A percentile compares a stretch with the other conserved stretches of the same genome.
phyloP scores from a whole-genome alignment of 179 eudicot species.

The Heliamphora pulchella region DNA sequence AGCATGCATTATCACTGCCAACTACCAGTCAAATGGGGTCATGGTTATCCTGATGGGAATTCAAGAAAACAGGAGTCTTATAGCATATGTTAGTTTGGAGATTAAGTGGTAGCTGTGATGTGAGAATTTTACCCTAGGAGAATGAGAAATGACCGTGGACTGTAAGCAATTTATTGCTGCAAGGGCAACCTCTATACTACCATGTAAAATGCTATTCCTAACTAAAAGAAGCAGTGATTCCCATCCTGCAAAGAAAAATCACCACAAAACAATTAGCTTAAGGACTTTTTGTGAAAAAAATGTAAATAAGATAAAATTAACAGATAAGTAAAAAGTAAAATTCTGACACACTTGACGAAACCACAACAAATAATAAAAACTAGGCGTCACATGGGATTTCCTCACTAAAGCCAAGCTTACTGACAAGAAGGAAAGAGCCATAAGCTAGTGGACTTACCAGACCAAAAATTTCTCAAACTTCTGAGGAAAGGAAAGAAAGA shows the following conservation, averaged over 20 bases:
- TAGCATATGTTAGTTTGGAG: not conserved
- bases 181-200: conserved; percentile 95
- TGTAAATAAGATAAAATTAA: conserved; percentile 3
- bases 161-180: conserved; percentile 94
- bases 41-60: not conserved
- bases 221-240: conserved; percentile 69
- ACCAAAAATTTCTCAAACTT: conserved; percentile 72
- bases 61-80: not conserved
- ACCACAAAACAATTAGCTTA: conserved; percentile 4
- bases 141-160: conserved; percentile 77
- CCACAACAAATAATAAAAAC: no score
- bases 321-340: not conserved
- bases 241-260: conserved; percentile 69
- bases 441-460: conserved; percentile 59
- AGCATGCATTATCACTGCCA: not conserved
- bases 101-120: not conserved
- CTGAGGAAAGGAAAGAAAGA: conserved; percentile 80
- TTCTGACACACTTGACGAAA: no score
- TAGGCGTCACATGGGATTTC: no score
- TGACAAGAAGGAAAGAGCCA: no score
- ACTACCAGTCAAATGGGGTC: not conserved
- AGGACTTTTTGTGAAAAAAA: not conserved
- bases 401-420: no score
- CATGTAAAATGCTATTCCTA: conserved; percentile 60
- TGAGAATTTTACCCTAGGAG: conserved; percentile 81